Conservation (phyloP, 2,329 filamentous ascomycete genomes). For the Ilyonectria mors-panacis region DNA sequence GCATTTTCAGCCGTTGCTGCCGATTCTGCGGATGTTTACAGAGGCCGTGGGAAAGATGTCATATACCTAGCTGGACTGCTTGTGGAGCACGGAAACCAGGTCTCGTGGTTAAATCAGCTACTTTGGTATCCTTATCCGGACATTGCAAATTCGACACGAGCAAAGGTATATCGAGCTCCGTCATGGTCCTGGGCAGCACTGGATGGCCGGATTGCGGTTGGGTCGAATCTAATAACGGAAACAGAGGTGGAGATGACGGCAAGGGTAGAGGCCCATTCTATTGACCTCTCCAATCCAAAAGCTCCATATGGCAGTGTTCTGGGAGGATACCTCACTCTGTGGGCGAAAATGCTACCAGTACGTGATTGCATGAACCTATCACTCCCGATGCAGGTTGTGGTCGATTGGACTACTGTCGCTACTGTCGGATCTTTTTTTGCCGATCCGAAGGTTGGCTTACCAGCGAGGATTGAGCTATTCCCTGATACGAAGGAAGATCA, state of each 20-base stretch:
- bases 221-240: background rate
- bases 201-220: background rate
- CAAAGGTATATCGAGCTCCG: background rate
- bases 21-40: background rate
- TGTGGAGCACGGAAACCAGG: background rate
- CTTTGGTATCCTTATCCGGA: background rate
- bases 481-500: background rate
- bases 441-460: background rate
- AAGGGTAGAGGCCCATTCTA: background rate
- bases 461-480: background rate
- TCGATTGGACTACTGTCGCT: background rate
- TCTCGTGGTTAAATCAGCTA: background rate
- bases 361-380: background rate
- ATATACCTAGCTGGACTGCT: background rate
- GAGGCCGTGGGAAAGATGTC: background rate
- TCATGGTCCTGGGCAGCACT: slow-evolving; percentile 19
- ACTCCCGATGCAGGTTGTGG: background rate
- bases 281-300: background rate
- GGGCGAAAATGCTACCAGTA: background rate
- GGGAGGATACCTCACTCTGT: background rate
- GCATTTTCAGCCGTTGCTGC: slow-evolving; percentile 12
- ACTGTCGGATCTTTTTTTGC: no score
- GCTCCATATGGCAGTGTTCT: background rate
- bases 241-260: background rate
- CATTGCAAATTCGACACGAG: background rate